A percentile compares a stretch with the other conserved stretches of the same genome.
These are phyloP conservation scores for Calendula officinalis DNA, from an alignment of 129 eudicot species.

Conservation along the genomic window DNA sequence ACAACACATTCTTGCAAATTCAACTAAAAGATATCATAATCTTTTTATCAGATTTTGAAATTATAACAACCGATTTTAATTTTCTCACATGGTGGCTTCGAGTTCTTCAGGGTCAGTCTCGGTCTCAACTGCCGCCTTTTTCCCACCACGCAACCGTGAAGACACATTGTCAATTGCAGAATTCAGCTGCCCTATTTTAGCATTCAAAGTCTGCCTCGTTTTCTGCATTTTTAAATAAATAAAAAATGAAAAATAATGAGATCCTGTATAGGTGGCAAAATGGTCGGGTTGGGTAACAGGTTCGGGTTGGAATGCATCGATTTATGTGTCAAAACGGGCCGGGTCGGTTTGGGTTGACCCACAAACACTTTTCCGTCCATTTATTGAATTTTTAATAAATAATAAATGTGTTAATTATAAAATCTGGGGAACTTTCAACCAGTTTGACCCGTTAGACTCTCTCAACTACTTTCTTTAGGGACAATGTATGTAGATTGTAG, in stretches of 20 bases:
- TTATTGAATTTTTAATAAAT: background rate
- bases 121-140: constrained; percentile 56
- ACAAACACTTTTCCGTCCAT: background rate
- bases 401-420: background rate
- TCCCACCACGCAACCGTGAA: constrained; percentile 70
- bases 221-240: constrained; percentile 46
- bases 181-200: constrained; percentile 81
- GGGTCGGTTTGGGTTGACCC: background rate
- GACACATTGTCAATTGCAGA: constrained; percentile 90
- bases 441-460: background rate
- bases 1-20: constrained; percentile 14
- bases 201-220: constrained; percentile 73
- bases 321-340: background rate
- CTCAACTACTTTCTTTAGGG: no score
- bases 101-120: constrained; percentile 63
- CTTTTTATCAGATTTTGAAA: background rate
- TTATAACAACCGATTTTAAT: background rate
- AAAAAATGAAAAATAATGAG: constrained; percentile 9
- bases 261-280: background rate
- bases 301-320: no score
- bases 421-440: background rate
- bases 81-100: constrained; percentile 49
- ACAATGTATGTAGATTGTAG: no score
- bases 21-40: background rate
- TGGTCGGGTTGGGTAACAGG: background rate